Conservation (phyloP, 441 rosid species). For the Corymbia citriodora region DNA sequence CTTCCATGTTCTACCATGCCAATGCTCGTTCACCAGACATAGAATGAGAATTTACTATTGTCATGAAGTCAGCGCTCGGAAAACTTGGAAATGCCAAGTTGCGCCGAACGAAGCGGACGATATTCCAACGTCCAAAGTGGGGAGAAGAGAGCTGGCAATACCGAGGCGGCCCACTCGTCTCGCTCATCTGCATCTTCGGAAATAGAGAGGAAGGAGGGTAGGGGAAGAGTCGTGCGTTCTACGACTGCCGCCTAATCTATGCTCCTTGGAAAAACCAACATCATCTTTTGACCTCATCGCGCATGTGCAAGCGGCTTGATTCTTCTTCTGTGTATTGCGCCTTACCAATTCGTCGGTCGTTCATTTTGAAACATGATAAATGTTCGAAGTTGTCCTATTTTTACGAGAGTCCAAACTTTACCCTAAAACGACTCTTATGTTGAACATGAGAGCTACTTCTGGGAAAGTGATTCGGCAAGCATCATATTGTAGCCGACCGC, state of each 20-base stretch:
- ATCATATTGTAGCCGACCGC: too few relatives aligned
- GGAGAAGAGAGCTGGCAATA: background rate
- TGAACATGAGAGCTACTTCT: background rate
- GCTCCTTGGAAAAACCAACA: background rate
- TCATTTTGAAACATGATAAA: fast-evolving
- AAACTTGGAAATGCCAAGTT: background rate
- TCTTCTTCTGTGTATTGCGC: background rate
- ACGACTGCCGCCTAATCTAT: background rate
- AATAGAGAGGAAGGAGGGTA: background rate
- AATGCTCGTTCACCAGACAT: background rate
- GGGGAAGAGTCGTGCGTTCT: background rate
- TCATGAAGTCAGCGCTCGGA: background rate
- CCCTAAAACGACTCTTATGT: background rate
- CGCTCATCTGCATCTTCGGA: background rate
- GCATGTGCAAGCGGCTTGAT: background rate
- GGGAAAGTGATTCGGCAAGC: background rate
- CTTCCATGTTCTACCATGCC: too few relatives aligned
- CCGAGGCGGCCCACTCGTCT: background rate
- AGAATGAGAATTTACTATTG: background rate
- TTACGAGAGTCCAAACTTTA: background rate
- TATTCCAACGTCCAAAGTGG: background rate
- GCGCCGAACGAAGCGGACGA: background rate
- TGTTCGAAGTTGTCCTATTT: background rate
- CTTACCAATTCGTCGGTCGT: too few relatives aligned
- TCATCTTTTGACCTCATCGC: background rate